A percentile compares a stretch with the other conserved stretches of the same genome.
Conservation (phyloP, 2,329 filamentous ascomycete species). For the Capronia coronata region DNA sequence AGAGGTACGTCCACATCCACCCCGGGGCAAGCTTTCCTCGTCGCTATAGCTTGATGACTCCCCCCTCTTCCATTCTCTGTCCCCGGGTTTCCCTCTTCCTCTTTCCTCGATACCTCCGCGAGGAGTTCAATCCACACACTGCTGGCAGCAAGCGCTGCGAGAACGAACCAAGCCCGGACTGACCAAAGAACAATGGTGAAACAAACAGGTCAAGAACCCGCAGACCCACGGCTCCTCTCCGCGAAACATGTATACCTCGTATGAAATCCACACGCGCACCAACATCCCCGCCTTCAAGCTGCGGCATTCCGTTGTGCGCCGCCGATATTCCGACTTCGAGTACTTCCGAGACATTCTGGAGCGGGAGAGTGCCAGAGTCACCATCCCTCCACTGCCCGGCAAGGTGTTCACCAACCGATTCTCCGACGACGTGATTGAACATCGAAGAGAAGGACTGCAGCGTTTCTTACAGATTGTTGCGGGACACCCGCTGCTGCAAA, state of each 20-base stretch:
- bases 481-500: slow-evolving; percentile 91
- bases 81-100: neutral
- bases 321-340: slow-evolving; percentile 96
- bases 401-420: slow-evolving; percentile 99
- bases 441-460: slow-evolving; percentile 81
- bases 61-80: no score
- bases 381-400: slow-evolving; percentile 88
- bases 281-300: slow-evolving; percentile 99
- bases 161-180: no score
- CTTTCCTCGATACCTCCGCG: no score
- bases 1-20: slow-evolving; percentile 45
- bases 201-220: slow-evolving; percentile 72
- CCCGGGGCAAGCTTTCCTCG: no score
- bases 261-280: slow-evolving; percentile 94
- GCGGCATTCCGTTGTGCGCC: slow-evolving; percentile 76
- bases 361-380: slow-evolving; percentile 80
- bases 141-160: no score
- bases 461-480: slow-evolving; percentile 97
- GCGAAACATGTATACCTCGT: slow-evolving; percentile 95
- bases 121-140: no score
- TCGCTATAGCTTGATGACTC: no score
- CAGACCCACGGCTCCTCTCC: slow-evolving; percentile 83
- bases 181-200: neutral
- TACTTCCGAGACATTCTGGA: slow-evolving; percentile 98
- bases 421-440: slow-evolving; percentile 96